Evolutionary conservation across 306 rosid genomes (phyloP), one percentile per base, ranked within the genome.

Genomic region (Ochetophila trinervis): DNA sequence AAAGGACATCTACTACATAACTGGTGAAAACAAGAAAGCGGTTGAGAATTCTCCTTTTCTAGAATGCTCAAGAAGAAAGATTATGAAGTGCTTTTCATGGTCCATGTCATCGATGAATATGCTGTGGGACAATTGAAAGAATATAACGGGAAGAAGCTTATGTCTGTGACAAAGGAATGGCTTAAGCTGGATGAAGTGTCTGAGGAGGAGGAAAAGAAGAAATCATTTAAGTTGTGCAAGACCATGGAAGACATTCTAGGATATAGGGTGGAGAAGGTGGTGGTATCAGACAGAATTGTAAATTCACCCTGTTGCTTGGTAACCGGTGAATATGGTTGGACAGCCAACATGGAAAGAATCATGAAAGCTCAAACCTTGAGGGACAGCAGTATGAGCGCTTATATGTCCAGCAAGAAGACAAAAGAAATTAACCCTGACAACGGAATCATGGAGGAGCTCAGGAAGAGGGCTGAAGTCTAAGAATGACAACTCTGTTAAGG

Each of bases 1-100:
- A 37, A 68, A 35, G 1, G 74, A 68, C n/a, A 67, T 74, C 16
- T 74, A 52, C 36, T 74, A 74, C 52, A 67, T 74, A 14, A 67
- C 74, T 19, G 79, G 79, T n/a, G 79, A 75, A 34, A 75, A 74
- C 66, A 75, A 62, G 70, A 75, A 68, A 24, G 79, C 79, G 0
- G 79, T 75, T 0, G 79, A 75, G 47, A 75, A 75, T 14, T 75
- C 79, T 8, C 79, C 79, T 10, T 68, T 75, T 70, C 58, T 75
- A 62, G 79, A 75, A 21, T 36, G 48, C 70, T 75, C 6, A 75
- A 55, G 60, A 75, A 75, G 66, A 75, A 62, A 59, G 79, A 74
- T 2, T 75, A 75, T 3, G 79, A 75, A 56, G 79, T 75, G 21
- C 49, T 75, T 12, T 75, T 44, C 70, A 68, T 75, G 79, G 79